Percentiles rank a stretch among this genome's conserved stretches.
Conservation (phyloP, 1,284 basidiomycete species). For the Phylloboletellus chloephorus region DNA sequence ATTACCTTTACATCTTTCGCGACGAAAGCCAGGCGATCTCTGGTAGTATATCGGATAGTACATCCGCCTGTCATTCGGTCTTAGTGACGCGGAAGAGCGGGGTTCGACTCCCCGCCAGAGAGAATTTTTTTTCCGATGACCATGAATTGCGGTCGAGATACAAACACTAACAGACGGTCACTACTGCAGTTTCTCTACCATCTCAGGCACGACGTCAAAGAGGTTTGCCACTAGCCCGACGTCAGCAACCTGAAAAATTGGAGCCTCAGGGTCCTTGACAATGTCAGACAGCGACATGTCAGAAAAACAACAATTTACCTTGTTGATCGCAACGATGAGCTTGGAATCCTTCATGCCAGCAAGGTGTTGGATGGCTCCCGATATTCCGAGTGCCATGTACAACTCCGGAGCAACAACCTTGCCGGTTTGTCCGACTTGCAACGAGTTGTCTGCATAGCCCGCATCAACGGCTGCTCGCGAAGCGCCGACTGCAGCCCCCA, state of each 20-base stretch:
- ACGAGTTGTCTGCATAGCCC: slow-evolving; percentile 95
- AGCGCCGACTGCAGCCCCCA: slow-evolving; percentile 95
- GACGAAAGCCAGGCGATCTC: too few relatives aligned
- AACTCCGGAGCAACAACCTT: slow-evolving; percentile 94
- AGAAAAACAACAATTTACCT: slow-evolving; percentile 45
- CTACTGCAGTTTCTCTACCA: slow-evolving; percentile 79
- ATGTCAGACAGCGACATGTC: slow-evolving; percentile 12
- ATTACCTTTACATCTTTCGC: too few relatives aligned
- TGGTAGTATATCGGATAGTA: slow-evolving; percentile 45
- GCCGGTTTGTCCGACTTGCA: slow-evolving; percentile 99
- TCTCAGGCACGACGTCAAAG: slow-evolving; percentile 83
- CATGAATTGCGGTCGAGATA: neutral
- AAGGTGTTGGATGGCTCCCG: slow-evolving; percentile 95
- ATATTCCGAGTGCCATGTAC: slow-evolving; percentile 96
- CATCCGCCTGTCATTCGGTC: slow-evolving; percentile 44
- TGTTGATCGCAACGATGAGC: slow-evolving; percentile 97
- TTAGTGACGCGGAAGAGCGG: slow-evolving; percentile 41
- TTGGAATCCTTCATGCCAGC: slow-evolving; percentile 99
- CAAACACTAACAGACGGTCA: slow-evolving; percentile 20
- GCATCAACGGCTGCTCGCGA: slow-evolving; percentile 97
- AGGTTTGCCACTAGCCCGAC: slow-evolving; percentile 91
- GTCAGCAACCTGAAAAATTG: slow-evolving; percentile 99
- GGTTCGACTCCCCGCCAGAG: slow-evolving; percentile 44
- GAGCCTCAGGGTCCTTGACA: slow-evolving; percentile 87
- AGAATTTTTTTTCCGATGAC: slow-evolving; percentile 5